Evolutionary conservation across 2,329 filamentous ascomycete species (phyloP), one percentile per base, ranked within the genome.

Genomic region (Alternaria solani): DNA sequence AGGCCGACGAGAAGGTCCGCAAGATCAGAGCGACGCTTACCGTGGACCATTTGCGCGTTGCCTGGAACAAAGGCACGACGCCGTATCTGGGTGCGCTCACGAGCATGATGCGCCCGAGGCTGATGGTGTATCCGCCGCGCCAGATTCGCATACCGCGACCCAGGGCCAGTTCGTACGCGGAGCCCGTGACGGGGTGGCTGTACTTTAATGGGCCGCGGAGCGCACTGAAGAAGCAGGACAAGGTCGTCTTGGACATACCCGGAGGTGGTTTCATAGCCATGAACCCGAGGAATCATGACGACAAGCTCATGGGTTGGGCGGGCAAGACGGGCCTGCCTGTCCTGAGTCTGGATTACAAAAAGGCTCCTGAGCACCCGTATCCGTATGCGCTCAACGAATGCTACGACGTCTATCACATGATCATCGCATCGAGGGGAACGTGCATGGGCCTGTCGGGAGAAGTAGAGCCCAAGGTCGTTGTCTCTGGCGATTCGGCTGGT

Each of bases 181-280:
- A 96, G 41, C 91, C 93, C 0, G 88, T 97, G 1, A 85, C 88
- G 57, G 94, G 87, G 1, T 98, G 94, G 94, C 82, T 99, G 32
- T 99, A 97, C 78, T 99, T 94, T 71, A 93, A 98, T 72, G 95
- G 95, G 0, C 90, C 94, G 0, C 79, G 97, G 7, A 88, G 89
- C 2, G 89, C 93, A 47, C 82, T 97, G 46, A 88, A 89, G 70
- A 86, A 90, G 42, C 91, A 96, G 74, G 89, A 87, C 51, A 91
- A 91, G 70, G 78, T 99, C 28, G 86, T 99, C 1, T 75, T 99
- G 36, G 95, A 99, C 77, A 88, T 98, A 4, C 95, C 95, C 0
- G 95, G 95, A 1, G 95, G 95, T 32, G 95, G 95, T 0, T 99
- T 96, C 67, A 94, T 99, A 12, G 94, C 95, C 18, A 99, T 99